These are phyloP conservation scores for Asclepias syriaca DNA, from an alignment of 257 asterid species.

Conservation along the genomic window DNA sequence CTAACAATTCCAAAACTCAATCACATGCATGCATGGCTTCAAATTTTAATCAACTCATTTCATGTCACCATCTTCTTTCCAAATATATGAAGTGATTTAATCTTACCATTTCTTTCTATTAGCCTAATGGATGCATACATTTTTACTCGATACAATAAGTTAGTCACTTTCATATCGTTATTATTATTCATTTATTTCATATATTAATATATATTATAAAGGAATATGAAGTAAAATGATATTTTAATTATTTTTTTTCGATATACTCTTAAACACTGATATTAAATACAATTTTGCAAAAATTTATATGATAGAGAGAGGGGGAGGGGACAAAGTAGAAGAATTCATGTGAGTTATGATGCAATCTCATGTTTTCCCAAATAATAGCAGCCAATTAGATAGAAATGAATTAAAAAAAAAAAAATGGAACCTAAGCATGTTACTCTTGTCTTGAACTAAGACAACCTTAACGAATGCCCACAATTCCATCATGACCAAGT, in stretches of 20 bases:
- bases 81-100: neutral
- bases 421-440: neutral
- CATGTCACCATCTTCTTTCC: conserved; percentile 7
- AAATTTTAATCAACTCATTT: neutral
- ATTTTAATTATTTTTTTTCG: no score
- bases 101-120: no score
- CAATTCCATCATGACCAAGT: neutral
- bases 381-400: neutral
- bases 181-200: no score
- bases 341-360: neutral
- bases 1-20: conserved; percentile 19
- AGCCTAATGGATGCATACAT: no score
- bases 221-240: no score
- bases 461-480: neutral
- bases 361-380: neutral
- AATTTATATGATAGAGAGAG: no score
- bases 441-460: conserved; percentile 4
- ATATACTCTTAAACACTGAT: no score
- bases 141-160: no score
- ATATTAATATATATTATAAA: no score
- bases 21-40: conserved; percentile 34
- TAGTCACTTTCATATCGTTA: no score
- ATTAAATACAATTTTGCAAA: no score
- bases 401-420: no score
- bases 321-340: neutral